Conservation (phyloP, 1,284 basidiomycete species). For the Ustilago vetiveriae region DNA sequence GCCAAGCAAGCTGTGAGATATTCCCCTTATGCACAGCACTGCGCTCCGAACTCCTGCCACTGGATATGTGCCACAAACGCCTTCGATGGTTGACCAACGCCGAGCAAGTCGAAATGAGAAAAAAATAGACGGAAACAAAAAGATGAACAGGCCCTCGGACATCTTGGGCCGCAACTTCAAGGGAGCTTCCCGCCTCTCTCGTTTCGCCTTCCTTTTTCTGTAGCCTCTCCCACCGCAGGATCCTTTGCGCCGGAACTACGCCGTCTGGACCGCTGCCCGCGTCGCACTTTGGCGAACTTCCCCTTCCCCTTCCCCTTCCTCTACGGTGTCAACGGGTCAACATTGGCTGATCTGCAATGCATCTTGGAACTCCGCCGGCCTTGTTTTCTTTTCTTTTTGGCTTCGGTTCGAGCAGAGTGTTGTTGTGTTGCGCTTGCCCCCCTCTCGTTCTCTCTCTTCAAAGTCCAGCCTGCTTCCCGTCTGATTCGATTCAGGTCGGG, state of each 20-base stretch:
- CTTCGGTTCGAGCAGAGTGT: not conserved
- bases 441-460: not conserved
- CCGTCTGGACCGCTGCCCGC: too few relatives aligned
- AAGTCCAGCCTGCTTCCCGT: too few relatives aligned
- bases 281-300: too few relatives aligned
- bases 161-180: not conserved
- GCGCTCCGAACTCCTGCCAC: not conserved
- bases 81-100: too few relatives aligned
- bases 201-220: too few relatives aligned
- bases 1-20: not conserved
- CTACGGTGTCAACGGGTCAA: not conserved
- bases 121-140: too few relatives aligned
- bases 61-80: not conserved
- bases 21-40: not conserved
- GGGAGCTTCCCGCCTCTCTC: too few relatives aligned
- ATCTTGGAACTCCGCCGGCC: constrained; percentile 6
- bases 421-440: not conserved
- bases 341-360: constrained; percentile 5
- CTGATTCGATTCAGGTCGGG: too few relatives aligned
- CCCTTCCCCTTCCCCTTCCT: too few relatives aligned
- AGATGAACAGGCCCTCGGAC: not conserved
- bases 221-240: not conserved
- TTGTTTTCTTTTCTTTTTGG: not conserved
- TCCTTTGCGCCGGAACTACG: not conserved
- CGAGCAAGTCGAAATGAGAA: too few relatives aligned